Percentiles rank a stretch among this genome's conserved stretches.
These are phyloP conservation scores for Papilionanthe hybrid DNA, from an alignment of 116 monocot species.

Conservation along the genomic window DNA sequence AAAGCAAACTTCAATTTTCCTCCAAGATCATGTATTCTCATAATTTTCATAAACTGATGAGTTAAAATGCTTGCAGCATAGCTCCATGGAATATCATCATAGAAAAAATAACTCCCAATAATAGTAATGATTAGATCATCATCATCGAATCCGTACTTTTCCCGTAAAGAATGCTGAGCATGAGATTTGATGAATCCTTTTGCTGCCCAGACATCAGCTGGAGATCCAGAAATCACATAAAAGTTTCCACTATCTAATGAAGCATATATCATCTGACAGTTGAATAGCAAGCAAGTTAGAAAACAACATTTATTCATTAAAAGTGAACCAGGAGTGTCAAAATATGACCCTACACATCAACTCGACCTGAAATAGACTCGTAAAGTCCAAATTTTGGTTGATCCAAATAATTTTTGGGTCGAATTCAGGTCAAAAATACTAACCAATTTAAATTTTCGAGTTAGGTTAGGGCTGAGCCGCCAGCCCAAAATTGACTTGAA, in stretches of 20 bases:
- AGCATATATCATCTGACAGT: conserved; percentile 66
- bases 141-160: conserved; percentile 52
- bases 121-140: conserved; percentile 62
- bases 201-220: conserved; percentile 47
- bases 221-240: conserved; percentile 78
- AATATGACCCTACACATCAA: too few species aligned
- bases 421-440: too few species aligned
- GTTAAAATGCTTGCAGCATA: conserved; percentile 50
- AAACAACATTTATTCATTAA: not conserved
- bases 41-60: conserved; percentile 34
- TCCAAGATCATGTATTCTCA: conserved; percentile 24
- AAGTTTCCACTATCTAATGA: conserved; percentile 80
- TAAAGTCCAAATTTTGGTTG: too few species aligned
- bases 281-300: conserved; percentile 10
- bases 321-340: not conserved
- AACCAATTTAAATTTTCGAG: too few species aligned
- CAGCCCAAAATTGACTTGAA: too few species aligned
- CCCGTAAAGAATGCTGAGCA: conserved; percentile 39
- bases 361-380: too few species aligned
- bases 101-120: conserved; percentile 56
- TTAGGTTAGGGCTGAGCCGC: too few species aligned
- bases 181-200: conserved; percentile 41
- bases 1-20: conserved; percentile 54
- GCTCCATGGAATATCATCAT: conserved; percentile 56
- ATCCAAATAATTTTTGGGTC: too few species aligned